A percentile compares a stretch with the other conserved stretches of the same genome.
Evolutionary conservation across 352 stramenopile genomes (phyloP).

Genomic region (Globisporangium rhizosaccharum): DNA sequence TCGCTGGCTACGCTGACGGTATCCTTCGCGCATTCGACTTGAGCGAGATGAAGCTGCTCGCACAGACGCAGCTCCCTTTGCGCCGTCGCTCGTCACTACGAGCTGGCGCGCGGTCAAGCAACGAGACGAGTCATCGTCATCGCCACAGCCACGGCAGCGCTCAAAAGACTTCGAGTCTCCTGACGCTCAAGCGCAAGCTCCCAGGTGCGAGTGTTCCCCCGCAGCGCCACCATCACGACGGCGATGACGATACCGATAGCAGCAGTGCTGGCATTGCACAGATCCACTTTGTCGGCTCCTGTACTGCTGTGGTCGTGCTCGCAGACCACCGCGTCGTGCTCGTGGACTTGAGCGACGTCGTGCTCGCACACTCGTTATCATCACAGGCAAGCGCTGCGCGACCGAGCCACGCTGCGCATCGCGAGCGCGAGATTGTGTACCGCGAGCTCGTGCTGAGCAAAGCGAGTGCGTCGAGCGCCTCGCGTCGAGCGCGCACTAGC

Average conservation of each 20-base stretch:
- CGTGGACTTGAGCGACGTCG: slow-evolving; percentile 29
- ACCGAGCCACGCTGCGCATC: not conserved
- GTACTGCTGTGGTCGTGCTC: slow-evolving; percentile 22
- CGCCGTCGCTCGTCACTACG: not conserved
- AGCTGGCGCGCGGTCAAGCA: not conserved
- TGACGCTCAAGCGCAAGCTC: slow-evolving; percentile 6
- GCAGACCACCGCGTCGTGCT: slow-evolving; percentile 25
- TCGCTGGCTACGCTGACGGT: slow-evolving; percentile 45
- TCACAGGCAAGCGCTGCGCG: slow-evolving; percentile 13
- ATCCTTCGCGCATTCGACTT: slow-evolving; percentile 52
- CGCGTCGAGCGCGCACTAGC: not conserved
- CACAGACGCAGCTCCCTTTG: slow-evolving; percentile 27
- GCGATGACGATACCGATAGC: not conserved
- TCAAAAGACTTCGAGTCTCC: not conserved
- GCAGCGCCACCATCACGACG: not conserved
- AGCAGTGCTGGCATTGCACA: slow-evolving; percentile 13
- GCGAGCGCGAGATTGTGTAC: slow-evolving; percentile 25
- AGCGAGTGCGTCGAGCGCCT: slow-evolving; percentile 1
- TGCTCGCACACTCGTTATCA: slow-evolving; percentile 1
- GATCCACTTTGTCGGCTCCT: slow-evolving; percentile 32
- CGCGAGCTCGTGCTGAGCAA: slow-evolving; percentile 25
- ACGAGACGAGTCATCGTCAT: not conserved
- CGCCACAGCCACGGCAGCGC: not conserved
- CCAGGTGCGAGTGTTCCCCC: not conserved
- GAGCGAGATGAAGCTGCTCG: slow-evolving; percentile 29